Percentiles rank a stretch among this genome's conserved stretches.
These are phyloP conservation scores for Backusella tarrabulga DNA, from an alignment of 192 early-diverging fungal species.

Conservation along the genomic window DNA sequence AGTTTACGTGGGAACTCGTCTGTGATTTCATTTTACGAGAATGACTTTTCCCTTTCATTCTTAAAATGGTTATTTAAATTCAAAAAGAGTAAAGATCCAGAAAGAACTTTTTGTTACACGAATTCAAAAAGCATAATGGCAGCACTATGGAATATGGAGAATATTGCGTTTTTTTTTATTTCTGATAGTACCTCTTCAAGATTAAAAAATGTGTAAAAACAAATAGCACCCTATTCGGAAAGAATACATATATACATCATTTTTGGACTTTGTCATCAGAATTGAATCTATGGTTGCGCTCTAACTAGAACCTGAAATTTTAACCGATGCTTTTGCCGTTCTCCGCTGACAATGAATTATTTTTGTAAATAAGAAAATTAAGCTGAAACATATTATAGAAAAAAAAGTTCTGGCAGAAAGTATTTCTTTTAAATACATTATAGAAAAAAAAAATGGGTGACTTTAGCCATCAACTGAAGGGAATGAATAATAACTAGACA, in stretches of 20 bases:
- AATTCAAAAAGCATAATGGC: neutral
- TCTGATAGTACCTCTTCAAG: neutral
- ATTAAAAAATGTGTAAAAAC: neutral
- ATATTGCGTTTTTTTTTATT: neutral
- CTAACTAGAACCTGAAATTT: neutral
- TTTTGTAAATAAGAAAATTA: neutral
- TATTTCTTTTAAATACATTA: too few species aligned
- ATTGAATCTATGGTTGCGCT: neutral
- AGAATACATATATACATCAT: neutral
- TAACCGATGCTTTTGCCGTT: conserved; percentile 1
- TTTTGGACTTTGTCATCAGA: neutral
- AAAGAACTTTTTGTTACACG: neutral
- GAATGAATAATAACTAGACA: neutral
- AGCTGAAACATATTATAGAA: neutral
- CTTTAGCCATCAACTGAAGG: neutral
- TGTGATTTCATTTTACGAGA: neutral
- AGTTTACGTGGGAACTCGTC: neutral
- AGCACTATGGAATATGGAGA: neutral
- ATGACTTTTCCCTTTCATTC: neutral
- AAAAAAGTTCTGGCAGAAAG: too few species aligned
- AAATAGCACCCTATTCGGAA: neutral
- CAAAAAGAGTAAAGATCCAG: neutral
- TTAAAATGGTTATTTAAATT: neutral
- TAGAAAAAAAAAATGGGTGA: too few species aligned
- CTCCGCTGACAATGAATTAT: neutral